Conservation (phyloP, 176 grass and related monocot genomes). For the Carex cristatella region DNA sequence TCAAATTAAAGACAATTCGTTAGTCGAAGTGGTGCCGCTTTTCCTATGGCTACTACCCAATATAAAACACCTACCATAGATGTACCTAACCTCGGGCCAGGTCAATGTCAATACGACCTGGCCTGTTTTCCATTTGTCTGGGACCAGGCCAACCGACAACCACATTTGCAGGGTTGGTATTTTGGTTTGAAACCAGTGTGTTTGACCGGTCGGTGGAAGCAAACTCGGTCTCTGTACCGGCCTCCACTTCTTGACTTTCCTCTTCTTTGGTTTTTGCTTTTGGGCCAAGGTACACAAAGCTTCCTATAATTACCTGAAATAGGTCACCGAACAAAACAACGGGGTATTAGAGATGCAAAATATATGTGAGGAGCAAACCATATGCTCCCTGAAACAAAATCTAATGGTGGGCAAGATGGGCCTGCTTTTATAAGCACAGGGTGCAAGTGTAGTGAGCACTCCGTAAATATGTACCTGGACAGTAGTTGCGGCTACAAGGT, state of each 20-base stretch:
- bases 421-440: not conserved
- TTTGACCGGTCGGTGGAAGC: conserved; percentile 1
- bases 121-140: conserved; percentile 23
- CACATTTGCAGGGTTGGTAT: conserved; percentile 1
- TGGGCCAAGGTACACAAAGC: conserved; percentile 23
- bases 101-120: conserved; percentile 26
- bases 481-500: conserved; percentile 66
- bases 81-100: conserved; percentile 21
- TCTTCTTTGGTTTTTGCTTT: conserved; percentile 29
- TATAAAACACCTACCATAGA: conserved; percentile 11
- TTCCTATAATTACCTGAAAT: conserved; percentile 31
- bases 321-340: not conserved
- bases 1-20: conserved; percentile 1
- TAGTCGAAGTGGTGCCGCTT: conserved; percentile 18
- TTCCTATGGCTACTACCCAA: conserved; percentile 12
- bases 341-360: not conserved
- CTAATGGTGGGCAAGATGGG: not conserved
- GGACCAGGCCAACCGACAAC: conserved; percentile 16
- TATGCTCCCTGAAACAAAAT: not conserved
- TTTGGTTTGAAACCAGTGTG: conserved; percentile 5
- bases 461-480: conserved; percentile 55
- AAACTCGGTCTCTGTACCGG: conserved; percentile 19
- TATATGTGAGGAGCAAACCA: not conserved
- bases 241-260: conserved; percentile 15
- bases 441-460: not conserved